Percentiles rank a stretch among this genome's conserved stretches.
Conservation (phyloP, 805 yeast species). For the Maudiozyma turicensis region DNA sequence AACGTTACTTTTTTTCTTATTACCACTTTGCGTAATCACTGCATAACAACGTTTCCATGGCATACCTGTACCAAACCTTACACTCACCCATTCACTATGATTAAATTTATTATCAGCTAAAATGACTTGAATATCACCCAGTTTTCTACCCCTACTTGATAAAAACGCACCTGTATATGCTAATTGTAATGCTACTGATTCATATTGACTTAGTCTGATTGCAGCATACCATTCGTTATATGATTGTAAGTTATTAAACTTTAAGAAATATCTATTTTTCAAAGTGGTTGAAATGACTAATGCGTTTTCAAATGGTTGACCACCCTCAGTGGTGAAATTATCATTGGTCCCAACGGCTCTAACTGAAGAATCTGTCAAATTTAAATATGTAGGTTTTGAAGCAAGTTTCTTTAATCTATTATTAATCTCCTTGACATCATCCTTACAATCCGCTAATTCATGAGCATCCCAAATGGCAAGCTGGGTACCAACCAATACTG, state of each 20-base stretch:
- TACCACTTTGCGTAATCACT: constrained; percentile 62
- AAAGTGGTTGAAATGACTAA: constrained; percentile 86
- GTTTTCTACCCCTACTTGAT: constrained; percentile 75
- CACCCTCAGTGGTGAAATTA: constrained; percentile 40
- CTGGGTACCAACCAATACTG: constrained; percentile 81
- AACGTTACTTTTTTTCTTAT: constrained; percentile 28
- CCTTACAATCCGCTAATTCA: constrained; percentile 38
- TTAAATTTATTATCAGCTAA: constrained; percentile 69
- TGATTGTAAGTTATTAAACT: constrained; percentile 57
- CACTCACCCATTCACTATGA: constrained; percentile 90
- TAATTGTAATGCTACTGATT: constrained; percentile 74
- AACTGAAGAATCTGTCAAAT: constrained; percentile 81
- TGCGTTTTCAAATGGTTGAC: constrained; percentile 47
- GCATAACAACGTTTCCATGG: constrained; percentile 95
- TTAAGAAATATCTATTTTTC: constrained; percentile 77
- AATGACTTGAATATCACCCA: constrained; percentile 79
- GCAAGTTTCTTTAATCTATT: constrained; percentile 38
- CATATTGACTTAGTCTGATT: constrained; percentile 68
- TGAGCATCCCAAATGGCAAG: constrained; percentile 87
- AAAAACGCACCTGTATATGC: constrained; percentile 93
- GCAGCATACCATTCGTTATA: constrained; percentile 76
- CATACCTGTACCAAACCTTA: constrained; percentile 93
- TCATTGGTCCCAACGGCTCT: constrained; percentile 63
- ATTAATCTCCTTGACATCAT: constrained; percentile 28
- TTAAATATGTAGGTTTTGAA: constrained; percentile 75